Conservation (phyloP, 78 protist genomes). For the Goniomonas avonlea region DNA sequence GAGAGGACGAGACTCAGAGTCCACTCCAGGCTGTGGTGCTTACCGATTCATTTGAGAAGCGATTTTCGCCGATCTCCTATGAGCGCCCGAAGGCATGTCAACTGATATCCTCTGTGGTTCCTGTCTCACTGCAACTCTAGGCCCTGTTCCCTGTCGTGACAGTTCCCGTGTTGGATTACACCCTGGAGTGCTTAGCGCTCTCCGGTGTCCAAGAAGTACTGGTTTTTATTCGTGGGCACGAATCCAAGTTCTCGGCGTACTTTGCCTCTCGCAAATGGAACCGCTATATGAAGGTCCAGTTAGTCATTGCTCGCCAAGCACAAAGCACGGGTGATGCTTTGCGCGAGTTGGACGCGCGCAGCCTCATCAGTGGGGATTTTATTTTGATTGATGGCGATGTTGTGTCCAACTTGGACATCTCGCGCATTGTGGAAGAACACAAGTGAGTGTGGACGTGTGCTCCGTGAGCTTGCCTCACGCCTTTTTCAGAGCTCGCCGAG, state of each 20-base stretch:
- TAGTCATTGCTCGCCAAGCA: too few relatives aligned
- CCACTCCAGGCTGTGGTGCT: slow-evolving; percentile 9
- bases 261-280: background rate
- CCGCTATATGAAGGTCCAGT: too few relatives aligned
- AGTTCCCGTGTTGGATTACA: slow-evolving; percentile 72
- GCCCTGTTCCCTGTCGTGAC: slow-evolving; percentile 64
- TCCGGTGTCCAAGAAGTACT: slow-evolving; percentile 57
- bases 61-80: background rate
- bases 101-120: background rate
- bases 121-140: background rate
- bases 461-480: background rate
- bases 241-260: slow-evolving; percentile 35
- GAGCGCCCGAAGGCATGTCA: background rate
- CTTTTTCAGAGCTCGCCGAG: slow-evolving; percentile 35
- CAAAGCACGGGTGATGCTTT: slow-evolving; percentile 66
- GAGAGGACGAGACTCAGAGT: too few relatives aligned
- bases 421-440: slow-evolving; percentile 48
- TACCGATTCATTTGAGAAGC: background rate
- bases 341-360: slow-evolving; percentile 41
- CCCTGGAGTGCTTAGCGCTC: slow-evolving; percentile 66
- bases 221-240: slow-evolving; percentile 55
- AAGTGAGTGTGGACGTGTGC: slow-evolving; percentile 20
- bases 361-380: slow-evolving; percentile 55
- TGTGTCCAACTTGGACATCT: slow-evolving; percentile 59
- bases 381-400: slow-evolving; percentile 63